Evolutionary conservation across 106 monocot genomes (phyloP).

Genomic region (Platanthera guangdongensis): DNA sequence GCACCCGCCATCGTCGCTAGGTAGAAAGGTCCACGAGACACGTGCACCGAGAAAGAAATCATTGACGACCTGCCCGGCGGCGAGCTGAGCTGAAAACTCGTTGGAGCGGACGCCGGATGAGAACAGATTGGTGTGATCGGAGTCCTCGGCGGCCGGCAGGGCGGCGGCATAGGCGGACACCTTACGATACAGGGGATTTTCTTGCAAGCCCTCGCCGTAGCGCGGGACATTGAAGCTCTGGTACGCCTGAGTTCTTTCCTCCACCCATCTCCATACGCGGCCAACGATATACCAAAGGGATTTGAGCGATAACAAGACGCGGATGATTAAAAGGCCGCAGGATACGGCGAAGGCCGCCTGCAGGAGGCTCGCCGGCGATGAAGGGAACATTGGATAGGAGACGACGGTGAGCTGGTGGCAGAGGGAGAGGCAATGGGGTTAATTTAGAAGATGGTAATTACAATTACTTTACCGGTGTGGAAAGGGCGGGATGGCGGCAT

Average conservation of each 20-base stretch:
- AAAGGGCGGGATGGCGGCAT: too few species aligned
- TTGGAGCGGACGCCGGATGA: constrained; percentile 29
- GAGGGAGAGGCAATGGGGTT: not conserved
- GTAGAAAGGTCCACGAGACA: constrained; percentile 32
- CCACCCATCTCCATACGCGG: constrained; percentile 30
- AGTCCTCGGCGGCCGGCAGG: constrained; percentile 62
- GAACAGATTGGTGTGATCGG: constrained; percentile 36
- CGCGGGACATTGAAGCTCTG: constrained; percentile 54
- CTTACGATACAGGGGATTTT: constrained; percentile 61
- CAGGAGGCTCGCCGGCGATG: constrained; percentile 1
- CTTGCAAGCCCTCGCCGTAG: constrained; percentile 22
- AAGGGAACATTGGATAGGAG: not conserved
- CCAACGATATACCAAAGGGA: constrained; percentile 15
- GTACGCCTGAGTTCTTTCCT: constrained; percentile 30
- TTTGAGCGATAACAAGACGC: constrained; percentile 27
- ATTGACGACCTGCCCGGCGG: constrained; percentile 18
- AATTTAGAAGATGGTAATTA: not conserved
- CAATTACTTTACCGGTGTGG: not conserved
- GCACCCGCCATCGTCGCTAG: not conserved
- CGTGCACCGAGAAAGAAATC: constrained; percentile 64
- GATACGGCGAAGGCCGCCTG: constrained; percentile 1
- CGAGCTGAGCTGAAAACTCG: constrained; percentile 46
- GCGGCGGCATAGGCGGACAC: constrained; percentile 44
- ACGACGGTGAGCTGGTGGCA: not conserved
- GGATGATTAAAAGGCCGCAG: constrained; percentile 23